Conservation (phyloP, 441 rosid species). For the Bocquillonia castaneifolia region DNA sequence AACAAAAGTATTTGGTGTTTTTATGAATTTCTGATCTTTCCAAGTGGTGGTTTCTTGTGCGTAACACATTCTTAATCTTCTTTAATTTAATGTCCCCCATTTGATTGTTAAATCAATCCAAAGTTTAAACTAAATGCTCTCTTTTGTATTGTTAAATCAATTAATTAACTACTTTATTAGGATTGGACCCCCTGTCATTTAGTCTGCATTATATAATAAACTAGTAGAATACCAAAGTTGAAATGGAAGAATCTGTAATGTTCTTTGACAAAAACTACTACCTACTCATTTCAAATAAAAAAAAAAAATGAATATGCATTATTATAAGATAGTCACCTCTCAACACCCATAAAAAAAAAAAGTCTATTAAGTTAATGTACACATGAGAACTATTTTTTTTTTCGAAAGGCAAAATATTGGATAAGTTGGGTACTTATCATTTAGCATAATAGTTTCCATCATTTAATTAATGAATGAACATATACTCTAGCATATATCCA, state of each 20-base stretch:
- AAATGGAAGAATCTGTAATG: slow-evolving; percentile 12
- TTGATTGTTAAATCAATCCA: slow-evolving; percentile 1
- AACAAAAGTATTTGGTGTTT: slow-evolving; percentile 8
- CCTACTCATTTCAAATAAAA: slow-evolving; percentile 2
- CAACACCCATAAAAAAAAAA: not conserved
- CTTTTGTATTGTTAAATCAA: slow-evolving; percentile 6
- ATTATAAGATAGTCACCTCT: not conserved
- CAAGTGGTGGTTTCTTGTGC: slow-evolving; percentile 21
- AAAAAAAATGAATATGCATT: not conserved
- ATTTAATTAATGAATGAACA: no score
- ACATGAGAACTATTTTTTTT: not conserved
- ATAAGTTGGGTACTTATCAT: slow-evolving; percentile 3
- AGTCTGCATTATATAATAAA: slow-evolving; percentile 2
- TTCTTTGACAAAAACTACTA: slow-evolving; percentile 16
- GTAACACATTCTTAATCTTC: slow-evolving; percentile 13
- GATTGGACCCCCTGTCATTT: slow-evolving; percentile 4
- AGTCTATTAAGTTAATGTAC: not conserved
- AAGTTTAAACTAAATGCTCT: no score
- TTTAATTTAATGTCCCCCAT: not conserved
- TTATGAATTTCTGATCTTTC: slow-evolving; percentile 13
- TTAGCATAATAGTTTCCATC: no score
- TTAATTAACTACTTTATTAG: slow-evolving; percentile 18
- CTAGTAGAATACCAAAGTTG: slow-evolving; percentile 16
- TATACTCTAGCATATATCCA: no score
- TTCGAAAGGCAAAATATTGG: no score